Conservation (phyloP, 1,139 yeast species). For the Nematodospora anomalae region DNA sequence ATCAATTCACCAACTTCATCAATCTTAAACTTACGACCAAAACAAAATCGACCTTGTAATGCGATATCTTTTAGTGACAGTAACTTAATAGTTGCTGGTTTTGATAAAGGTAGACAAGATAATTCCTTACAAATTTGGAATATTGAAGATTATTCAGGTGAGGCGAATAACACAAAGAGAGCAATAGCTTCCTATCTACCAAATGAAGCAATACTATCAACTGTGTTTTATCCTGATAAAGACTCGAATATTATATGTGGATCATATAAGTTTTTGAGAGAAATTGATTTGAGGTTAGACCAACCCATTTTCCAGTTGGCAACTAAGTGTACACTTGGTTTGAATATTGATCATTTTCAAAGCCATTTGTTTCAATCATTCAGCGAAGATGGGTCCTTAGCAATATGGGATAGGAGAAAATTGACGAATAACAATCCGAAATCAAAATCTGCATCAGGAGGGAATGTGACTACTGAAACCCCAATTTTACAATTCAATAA, state of each 20-base stretch:
- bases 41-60: slow-evolving; percentile 75
- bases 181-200: slow-evolving; percentile 65
- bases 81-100: slow-evolving; percentile 73
- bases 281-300: slow-evolving; percentile 72
- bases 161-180: slow-evolving; percentile 41
- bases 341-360: slow-evolving; percentile 66
- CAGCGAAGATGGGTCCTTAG: slow-evolving; percentile 81
- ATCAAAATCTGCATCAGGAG: slow-evolving; percentile 14
- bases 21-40: slow-evolving; percentile 53
- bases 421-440: slow-evolving; percentile 31
- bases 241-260: slow-evolving; percentile 66
- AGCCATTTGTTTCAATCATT: slow-evolving; percentile 67
- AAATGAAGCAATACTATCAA: slow-evolving; percentile 72
- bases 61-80: slow-evolving; percentile 65
- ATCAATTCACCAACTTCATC: slow-evolving; percentile 43
- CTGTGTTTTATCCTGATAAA: slow-evolving; percentile 64
- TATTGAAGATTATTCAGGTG: slow-evolving; percentile 54
- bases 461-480: slow-evolving; percentile 40
- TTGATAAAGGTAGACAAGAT: slow-evolving; percentile 79
- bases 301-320: slow-evolving; percentile 74
- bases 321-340: slow-evolving; percentile 69
- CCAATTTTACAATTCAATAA: slow-evolving; percentile 71
- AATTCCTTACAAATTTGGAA: slow-evolving; percentile 82
- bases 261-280: slow-evolving; percentile 74
- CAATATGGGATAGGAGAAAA: slow-evolving; percentile 85